phyloP scores from a whole-genome alignment of 1,284 basidiomycete species.

The Ustilago sp. region DNA sequence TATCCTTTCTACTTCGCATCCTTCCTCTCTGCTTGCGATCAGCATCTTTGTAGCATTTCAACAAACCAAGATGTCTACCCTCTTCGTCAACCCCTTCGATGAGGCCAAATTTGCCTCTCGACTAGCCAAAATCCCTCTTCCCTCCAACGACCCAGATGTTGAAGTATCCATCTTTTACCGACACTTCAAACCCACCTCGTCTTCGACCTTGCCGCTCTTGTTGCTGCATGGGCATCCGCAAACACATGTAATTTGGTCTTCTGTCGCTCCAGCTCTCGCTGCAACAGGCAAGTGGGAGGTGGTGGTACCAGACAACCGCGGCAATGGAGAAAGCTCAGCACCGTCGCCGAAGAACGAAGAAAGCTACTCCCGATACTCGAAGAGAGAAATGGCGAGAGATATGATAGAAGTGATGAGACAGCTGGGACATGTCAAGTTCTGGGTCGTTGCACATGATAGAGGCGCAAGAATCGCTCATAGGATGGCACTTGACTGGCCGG shows the following conservation, averaged over 20 bases:
- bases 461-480: constrained; percentile 71
- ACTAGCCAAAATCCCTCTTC: constrained; percentile 1
- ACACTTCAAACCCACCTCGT: constrained; percentile 17
- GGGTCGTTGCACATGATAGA: constrained; percentile 70
- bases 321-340: constrained; percentile 51
- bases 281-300: constrained; percentile 65
- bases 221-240: constrained; percentile 71
- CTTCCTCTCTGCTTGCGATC: neutral
- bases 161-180: constrained; percentile 38
- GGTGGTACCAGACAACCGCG: constrained; percentile 69
- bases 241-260: constrained; percentile 68
- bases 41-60: neutral
- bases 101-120: constrained; percentile 8
- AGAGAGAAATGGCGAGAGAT: constrained; percentile 70
- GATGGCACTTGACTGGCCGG: constrained; percentile 68
- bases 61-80: neutral
- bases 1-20: neutral
- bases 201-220: constrained; percentile 46
- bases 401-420: constrained; percentile 69
- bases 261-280: constrained; percentile 63
- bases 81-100: constrained; percentile 27
- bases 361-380: constrained; percentile 61
- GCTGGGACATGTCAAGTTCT: constrained; percentile 63
- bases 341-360: constrained; percentile 48
- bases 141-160: constrained; percentile 22